phyloP scores from a whole-genome alignment of 148 eudicot genomes.

The Selenicereus undatus region DNA sequence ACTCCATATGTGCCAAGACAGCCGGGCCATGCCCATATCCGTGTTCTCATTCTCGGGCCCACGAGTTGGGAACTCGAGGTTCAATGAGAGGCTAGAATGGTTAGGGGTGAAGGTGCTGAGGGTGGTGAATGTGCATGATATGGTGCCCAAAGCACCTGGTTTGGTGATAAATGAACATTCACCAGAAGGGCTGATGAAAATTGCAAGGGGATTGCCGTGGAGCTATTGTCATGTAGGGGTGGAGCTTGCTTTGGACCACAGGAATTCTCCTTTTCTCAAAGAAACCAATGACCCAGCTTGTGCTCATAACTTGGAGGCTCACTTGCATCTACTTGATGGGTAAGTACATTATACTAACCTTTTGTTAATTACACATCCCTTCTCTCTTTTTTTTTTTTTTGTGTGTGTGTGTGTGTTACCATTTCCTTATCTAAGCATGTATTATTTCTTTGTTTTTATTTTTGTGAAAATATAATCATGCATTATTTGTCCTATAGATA shows the following conservation, averaged over 20 bases:
- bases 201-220: conserved; percentile 53
- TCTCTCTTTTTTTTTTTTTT: too few relatives aligned
- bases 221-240: conserved; percentile 76
- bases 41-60: conserved; percentile 65
- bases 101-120: conserved; percentile 76
- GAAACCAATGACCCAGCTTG: conserved; percentile 43
- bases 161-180: conserved; percentile 50
- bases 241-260: conserved; percentile 63
- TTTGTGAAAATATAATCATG: too few relatives aligned
- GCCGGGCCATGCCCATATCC: conserved; percentile 26
- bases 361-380: background rate
- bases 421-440: too few relatives aligned
- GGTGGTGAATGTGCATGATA: conserved; percentile 66
- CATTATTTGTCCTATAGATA: too few relatives aligned
- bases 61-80: conserved; percentile 62
- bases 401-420: too few relatives aligned
- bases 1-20: conserved; percentile 31
- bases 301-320: conserved; percentile 78
- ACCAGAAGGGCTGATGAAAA: conserved; percentile 32
- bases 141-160: conserved; percentile 74
- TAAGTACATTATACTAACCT: conserved; percentile 23
- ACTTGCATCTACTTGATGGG: conserved; percentile 67
- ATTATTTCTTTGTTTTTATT: too few relatives aligned
- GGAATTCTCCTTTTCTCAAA: conserved; percentile 61
- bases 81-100: conserved; percentile 53